A percentile compares a stretch with the other conserved stretches of the same genome.
Conservation (phyloP, 1,284 basidiomycete genomes). For the Heterobasidion irregulare region DNA sequence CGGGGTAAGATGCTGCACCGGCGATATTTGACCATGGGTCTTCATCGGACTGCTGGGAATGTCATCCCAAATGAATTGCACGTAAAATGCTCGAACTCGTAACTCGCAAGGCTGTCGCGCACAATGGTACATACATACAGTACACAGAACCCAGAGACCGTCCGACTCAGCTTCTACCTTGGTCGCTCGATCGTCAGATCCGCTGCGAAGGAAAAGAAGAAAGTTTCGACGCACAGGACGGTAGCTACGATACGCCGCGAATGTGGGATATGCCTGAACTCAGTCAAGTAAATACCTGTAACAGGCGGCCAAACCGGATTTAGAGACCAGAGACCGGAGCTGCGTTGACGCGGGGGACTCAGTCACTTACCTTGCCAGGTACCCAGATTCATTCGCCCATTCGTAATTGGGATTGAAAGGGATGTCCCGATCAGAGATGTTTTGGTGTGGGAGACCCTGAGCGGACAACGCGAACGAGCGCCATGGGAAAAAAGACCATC, state of each 20-base stretch:
- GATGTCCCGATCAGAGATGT: slow-evolving; percentile 77
- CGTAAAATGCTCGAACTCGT: no score
- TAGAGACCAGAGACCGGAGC: neutral
- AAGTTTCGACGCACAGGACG: slow-evolving; percentile 48
- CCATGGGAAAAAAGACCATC: neutral
- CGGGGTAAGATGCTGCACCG: neutral
- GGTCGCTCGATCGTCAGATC: neutral
- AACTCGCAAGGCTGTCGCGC: no score
- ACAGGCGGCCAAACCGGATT: neutral
- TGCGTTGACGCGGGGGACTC: neutral
- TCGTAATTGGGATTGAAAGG: slow-evolving; percentile 80
- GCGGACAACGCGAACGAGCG: neutral
- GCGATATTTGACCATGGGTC: no score
- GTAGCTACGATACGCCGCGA: slow-evolving; percentile 74
- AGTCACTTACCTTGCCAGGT: slow-evolving; percentile 76
- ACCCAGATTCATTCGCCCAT: slow-evolving; percentile 75
- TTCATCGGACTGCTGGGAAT: no score
- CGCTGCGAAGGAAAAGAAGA: neutral
- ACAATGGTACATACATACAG: no score
- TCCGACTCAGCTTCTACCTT: no score
- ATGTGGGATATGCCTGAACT: slow-evolving; percentile 67
- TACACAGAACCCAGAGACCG: no score
- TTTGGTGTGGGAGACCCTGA: slow-evolving; percentile 86
- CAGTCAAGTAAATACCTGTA: slow-evolving; percentile 74
- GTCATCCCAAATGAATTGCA: no score